Evolutionary conservation across 164 flowering plant genomes (phyloP).

Genomic region (Umbilicus rupestris): DNA sequence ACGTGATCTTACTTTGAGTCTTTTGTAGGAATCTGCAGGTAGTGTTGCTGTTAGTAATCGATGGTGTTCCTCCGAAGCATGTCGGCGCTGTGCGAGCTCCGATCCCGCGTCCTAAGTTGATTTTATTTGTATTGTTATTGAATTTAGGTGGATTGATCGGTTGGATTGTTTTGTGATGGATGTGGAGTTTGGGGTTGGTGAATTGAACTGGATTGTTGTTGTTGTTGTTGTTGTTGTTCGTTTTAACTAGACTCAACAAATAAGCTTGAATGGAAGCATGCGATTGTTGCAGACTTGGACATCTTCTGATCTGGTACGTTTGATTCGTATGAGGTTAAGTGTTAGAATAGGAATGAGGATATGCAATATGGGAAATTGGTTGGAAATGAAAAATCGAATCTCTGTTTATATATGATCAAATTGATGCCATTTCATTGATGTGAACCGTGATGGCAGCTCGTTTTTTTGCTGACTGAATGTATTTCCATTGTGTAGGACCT

Average conservation of each 20-base stretch:
- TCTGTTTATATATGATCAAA: background rate
- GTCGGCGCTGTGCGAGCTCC: conserved; percentile 66
- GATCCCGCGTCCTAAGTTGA: conserved; percentile 61
- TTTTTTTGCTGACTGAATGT: background rate
- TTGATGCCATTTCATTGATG: background rate
- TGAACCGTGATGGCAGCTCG: background rate
- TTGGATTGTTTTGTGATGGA: background rate
- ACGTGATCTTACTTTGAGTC: too few relatives aligned
- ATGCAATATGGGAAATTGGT: background rate
- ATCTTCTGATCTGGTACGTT: conserved; percentile 48
- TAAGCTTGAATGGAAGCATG: conserved; percentile 26
- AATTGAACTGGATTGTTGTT: background rate
- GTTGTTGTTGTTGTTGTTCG: background rate
- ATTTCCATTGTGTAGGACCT: conserved; percentile 52
- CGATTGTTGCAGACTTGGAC: conserved; percentile 75
- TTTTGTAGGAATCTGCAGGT: background rate
- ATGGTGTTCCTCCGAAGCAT: conserved; percentile 60
- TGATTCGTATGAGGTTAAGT: background rate
- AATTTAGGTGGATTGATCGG: background rate
- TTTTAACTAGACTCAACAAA: conserved; percentile 40
- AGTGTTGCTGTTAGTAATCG: background rate
- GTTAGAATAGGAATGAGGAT: background rate
- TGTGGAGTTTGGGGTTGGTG: background rate
- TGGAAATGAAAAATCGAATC: too few relatives aligned
- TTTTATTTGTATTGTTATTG: background rate